phyloP scores from a whole-genome alignment of 495 filamentous ascomycete species.

The Ramalina intermedia region DNA sequence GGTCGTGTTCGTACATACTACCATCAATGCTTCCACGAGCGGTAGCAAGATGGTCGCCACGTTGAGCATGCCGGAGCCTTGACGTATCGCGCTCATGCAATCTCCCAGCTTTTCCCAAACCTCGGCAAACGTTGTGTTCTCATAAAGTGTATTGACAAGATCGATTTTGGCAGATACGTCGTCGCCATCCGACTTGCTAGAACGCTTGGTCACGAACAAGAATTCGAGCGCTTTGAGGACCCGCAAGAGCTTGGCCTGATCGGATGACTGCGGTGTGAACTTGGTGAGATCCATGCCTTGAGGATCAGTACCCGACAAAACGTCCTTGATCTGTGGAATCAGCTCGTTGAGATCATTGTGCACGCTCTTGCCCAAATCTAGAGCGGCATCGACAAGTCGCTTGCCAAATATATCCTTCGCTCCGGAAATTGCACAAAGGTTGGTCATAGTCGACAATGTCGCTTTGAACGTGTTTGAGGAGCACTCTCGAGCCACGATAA shows the following conservation, averaged over 20 bases:
- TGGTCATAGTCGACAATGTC: slow-evolving; percentile 93
- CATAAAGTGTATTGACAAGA: slow-evolving; percentile 73
- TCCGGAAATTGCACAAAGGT: slow-evolving; percentile 81
- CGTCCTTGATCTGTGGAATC: slow-evolving; percentile 73
- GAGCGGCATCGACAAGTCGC: slow-evolving; percentile 77
- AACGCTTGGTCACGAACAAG: slow-evolving; percentile 65
- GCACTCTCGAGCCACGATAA: slow-evolving; percentile 89
- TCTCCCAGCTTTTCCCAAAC: slow-evolving; percentile 92
- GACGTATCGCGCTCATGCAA: slow-evolving; percentile 73
- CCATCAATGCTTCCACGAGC: slow-evolving; percentile 92
- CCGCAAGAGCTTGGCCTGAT: slow-evolving; percentile 87
- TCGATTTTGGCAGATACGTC: slow-evolving; percentile 48
- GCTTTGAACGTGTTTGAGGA: slow-evolving; percentile 94
- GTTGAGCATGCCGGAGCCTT: slow-evolving; percentile 88
- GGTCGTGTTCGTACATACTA: slow-evolving; percentile 93
- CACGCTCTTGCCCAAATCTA: slow-evolving; percentile 69
- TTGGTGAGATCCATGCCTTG: slow-evolving; percentile 88
- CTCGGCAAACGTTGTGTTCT: slow-evolving; percentile 73
- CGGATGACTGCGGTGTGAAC: slow-evolving; percentile 88
- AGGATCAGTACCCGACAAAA: slow-evolving; percentile 79
- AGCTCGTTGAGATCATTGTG: slow-evolving; percentile 72
- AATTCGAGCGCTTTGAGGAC: slow-evolving; percentile 94
- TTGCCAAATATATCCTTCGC: slow-evolving; percentile 82
- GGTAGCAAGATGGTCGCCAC: slow-evolving; percentile 90
- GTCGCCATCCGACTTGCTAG: slow-evolving; percentile 39